These are phyloP conservation scores for Capronia epimyces DNA, from an alignment of 2,329 filamentous ascomycete genomes.

Conservation along the genomic window DNA sequence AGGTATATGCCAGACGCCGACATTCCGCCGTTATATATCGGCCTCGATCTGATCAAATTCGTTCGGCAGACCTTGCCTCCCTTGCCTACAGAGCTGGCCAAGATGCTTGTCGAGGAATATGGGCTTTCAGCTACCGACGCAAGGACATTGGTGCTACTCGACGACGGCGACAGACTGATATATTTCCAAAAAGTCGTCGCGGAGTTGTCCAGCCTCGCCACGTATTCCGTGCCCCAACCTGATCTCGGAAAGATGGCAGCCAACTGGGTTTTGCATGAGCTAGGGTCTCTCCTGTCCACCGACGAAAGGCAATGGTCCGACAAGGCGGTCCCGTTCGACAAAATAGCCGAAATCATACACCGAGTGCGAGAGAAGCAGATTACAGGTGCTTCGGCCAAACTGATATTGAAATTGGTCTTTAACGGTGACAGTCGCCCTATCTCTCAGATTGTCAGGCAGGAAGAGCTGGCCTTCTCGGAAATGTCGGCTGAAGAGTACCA, in stretches of 20 bases:
- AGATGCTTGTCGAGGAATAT: constrained; percentile 57
- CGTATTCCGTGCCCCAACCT: constrained; percentile 27
- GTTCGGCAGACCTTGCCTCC: constrained; percentile 61
- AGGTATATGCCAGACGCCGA: constrained; percentile 98
- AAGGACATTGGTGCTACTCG: constrained; percentile 67
- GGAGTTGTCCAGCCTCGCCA: constrained; percentile 32
- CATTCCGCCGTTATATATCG: constrained; percentile 71
- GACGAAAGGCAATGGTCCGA: constrained; percentile 45
- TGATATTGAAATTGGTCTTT: constrained; percentile 53
- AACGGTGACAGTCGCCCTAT: constrained; percentile 47
- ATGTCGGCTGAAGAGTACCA: constrained; percentile 54
- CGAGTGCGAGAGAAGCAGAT: constrained; percentile 42
- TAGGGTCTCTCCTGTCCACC: constrained; percentile 58
- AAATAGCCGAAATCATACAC: constrained; percentile 44
- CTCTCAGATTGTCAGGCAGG: constrained; percentile 51
- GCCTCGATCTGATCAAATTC: constrained; percentile 60
- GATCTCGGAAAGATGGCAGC: constrained; percentile 47
- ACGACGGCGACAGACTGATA: constrained; percentile 72
- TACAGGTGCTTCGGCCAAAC: constrained; percentile 55
- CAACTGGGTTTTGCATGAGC: constrained; percentile 72
- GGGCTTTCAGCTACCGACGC: constrained; percentile 76
- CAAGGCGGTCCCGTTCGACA: constrained; percentile 36
- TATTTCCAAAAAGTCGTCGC: constrained; percentile 59
- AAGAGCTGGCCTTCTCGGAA: constrained; percentile 51
- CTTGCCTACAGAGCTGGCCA: constrained; percentile 65